Conservation (phyloP, 345 rosid genomes). For the Dipteronia sinensis region DNA sequence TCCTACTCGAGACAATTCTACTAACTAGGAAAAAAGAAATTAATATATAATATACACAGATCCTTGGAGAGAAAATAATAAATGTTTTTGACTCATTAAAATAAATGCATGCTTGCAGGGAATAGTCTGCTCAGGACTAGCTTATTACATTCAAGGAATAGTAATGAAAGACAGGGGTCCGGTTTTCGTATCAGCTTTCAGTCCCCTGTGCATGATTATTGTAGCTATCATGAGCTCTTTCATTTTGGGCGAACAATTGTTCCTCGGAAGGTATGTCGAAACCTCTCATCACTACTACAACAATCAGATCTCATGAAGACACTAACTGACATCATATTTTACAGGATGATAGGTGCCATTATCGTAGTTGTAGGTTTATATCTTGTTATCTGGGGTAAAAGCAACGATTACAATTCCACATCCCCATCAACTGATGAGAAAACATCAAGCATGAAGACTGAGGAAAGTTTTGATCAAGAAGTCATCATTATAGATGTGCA, state of each 20-base stretch:
- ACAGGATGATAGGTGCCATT: slow-evolving; percentile 78
- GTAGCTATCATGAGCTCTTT: slow-evolving; percentile 76
- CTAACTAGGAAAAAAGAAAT: not conserved
- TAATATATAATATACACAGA: not conserved
- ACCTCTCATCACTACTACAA: not conserved
- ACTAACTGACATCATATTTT: slow-evolving; percentile 12
- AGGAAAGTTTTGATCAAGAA: slow-evolving; percentile 33
- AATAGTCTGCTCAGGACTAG: slow-evolving; percentile 68
- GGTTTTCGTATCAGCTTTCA: slow-evolving; percentile 85
- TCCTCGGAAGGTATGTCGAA: slow-evolving; percentile 69
- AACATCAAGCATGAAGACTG: slow-evolving; percentile 17
- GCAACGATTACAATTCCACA: slow-evolving; percentile 53
- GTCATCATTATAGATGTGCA: slow-evolving; percentile 27
- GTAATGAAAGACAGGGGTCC: slow-evolving; percentile 87
- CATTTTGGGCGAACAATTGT: slow-evolving; percentile 79
- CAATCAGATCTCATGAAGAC: not conserved
- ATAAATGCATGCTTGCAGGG: slow-evolving; percentile 57
- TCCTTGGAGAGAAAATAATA: not conserved
- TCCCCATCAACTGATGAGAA: slow-evolving; percentile 20
- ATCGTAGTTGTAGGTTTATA: slow-evolving; percentile 77
- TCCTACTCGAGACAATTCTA: not conserved
- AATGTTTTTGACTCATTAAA: not conserved
- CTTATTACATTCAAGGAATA: slow-evolving; percentile 76
- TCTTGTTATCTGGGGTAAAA: slow-evolving; percentile 86
- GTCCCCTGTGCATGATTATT: slow-evolving; percentile 76